A percentile compares a stretch with the other conserved stretches of the same genome.
Conservation (phyloP, 495 filamentous ascomycete genomes). For the Hypoxylon lenormandii region DNA sequence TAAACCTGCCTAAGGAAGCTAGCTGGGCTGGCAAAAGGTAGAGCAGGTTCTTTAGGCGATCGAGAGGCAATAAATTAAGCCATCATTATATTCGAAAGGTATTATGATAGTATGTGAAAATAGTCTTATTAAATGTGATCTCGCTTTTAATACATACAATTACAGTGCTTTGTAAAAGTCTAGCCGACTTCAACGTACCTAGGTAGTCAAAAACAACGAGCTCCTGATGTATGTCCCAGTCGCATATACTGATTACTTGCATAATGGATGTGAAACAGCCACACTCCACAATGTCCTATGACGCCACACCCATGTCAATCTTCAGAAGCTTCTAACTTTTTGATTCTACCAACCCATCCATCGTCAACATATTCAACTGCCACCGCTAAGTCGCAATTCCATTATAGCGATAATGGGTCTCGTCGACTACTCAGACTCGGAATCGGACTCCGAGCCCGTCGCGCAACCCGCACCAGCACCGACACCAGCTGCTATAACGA, state of each 20-base stretch:
- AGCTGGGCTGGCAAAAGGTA: background rate
- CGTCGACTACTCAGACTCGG: constrained; percentile 87
- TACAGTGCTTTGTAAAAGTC: too few species aligned
- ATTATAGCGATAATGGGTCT: constrained; percentile 69
- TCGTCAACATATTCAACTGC: constrained; percentile 1
- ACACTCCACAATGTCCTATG: constrained; percentile 27
- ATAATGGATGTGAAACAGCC: constrained; percentile 7
- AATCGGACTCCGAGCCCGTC: constrained; percentile 75
- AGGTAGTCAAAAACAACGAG: too few species aligned
- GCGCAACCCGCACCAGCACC: constrained; percentile 50
- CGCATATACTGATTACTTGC: too few species aligned
- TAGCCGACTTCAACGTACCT: too few species aligned
- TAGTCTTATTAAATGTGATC: too few species aligned
- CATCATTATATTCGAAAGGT: too few species aligned
- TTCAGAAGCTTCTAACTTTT: constrained; percentile 1
- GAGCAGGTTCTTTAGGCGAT: too few species aligned
- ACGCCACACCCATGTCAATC: constrained; percentile 38
- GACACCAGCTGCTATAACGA: constrained; percentile 47
- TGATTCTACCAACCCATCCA: constrained; percentile 13
- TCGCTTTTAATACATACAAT: too few species aligned
- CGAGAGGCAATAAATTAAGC: too few species aligned
- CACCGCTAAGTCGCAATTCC: constrained; percentile 5
- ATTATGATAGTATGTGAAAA: too few species aligned
- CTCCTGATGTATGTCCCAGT: too few species aligned
- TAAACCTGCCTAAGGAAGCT: constrained; percentile 14